Evolutionary conservation across 2,329 filamentous ascomycete genomes (phyloP), one percentile per base, ranked within the genome.

Genomic region (Pezizomycotina sp.): DNA sequence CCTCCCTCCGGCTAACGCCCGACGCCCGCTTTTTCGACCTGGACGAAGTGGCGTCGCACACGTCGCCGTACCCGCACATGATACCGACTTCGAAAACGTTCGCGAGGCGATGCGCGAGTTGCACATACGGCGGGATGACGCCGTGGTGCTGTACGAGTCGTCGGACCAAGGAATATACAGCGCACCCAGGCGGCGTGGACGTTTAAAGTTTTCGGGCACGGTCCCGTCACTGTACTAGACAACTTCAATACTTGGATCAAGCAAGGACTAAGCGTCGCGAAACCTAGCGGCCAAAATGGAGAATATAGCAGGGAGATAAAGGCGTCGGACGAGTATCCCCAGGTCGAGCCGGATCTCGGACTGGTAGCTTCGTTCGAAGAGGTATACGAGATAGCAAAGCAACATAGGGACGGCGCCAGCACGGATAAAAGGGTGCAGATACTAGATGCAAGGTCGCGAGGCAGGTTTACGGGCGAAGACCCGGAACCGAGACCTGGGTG

Each of bases 191-290:
- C 92, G 1, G 86, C 75, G 38, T 98, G 89, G 89, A 98, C 86
- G 2, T 63, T 98, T 47, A 73, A 72, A 52, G 72, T 82, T 21
- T 95, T 95, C 57, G 89, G 89, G 1, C 89, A 98, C 56, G 64
- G 72, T 27, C 76, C 72, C 46, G 86, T 98, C 9, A 83, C 93
- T 56, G 60, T 98, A 12, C 62, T 98, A 36, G 91, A 98, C 62
- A 98, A 98, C 61, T 98, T 93, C 62, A 79, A 76, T 56, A 60
- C 79, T n/a, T 98, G 84, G 82, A 74, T 86, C 2, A 77, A 86
- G 21, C 66, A 91, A 53, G 82, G 79, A 1, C 69, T 74, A 47
- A 79, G 83, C 0, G 77, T 75, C 1, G 83, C 92, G 60, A 73
- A 72, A n/a, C 84, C 86, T 33, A 6, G 29, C 1, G 55, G 59